These are phyloP conservation scores for Yarrowia sp. DNA, from an alignment of 805 yeast species.

Conservation along the genomic window DNA sequence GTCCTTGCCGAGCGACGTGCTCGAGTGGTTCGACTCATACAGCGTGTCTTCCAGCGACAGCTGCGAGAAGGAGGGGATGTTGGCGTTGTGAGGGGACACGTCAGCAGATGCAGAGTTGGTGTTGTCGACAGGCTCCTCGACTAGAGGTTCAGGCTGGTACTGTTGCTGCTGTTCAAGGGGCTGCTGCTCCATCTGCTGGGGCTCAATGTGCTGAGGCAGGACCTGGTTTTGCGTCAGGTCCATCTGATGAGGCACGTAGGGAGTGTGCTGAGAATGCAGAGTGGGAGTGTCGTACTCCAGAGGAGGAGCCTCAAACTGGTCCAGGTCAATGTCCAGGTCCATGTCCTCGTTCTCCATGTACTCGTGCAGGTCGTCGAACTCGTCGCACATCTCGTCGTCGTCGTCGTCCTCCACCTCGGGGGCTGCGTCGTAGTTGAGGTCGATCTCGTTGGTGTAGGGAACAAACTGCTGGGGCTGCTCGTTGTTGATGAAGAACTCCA, in stretches of 20 bases:
- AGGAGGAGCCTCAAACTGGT: conserved; percentile 26
- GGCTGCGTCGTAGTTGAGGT: conserved; percentile 15
- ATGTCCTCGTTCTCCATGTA: conserved; percentile 26
- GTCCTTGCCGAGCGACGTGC: background rate
- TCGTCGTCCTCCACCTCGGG: conserved; percentile 25
- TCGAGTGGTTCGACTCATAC: conserved; percentile 10
- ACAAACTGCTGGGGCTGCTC: conserved; percentile 24
- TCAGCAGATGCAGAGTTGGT: background rate
- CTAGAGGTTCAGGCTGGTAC: background rate
- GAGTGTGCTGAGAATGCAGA: conserved; percentile 7
- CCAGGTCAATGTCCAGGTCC: conserved; percentile 27
- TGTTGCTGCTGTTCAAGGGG: too few relatives aligned
- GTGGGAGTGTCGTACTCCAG: conserved; percentile 23
- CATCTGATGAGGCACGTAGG: background rate
- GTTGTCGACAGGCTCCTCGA: conserved; percentile 15
- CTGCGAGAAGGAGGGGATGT: background rate
- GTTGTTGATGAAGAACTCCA: conserved; percentile 22
- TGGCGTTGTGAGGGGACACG: conserved; percentile 6
- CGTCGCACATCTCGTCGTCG: conserved; percentile 24
- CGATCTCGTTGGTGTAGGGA: conserved; percentile 14
- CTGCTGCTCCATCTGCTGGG: too few relatives aligned
- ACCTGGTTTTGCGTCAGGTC: background rate
- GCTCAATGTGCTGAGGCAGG: background rate
- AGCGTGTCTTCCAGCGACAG: conserved; percentile 18
- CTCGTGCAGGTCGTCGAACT: conserved; percentile 25